Evolutionary conservation across 257 asterid species (phyloP), one percentile per base, ranked within the genome.

Genomic region (Echium plantagineum): DNA sequence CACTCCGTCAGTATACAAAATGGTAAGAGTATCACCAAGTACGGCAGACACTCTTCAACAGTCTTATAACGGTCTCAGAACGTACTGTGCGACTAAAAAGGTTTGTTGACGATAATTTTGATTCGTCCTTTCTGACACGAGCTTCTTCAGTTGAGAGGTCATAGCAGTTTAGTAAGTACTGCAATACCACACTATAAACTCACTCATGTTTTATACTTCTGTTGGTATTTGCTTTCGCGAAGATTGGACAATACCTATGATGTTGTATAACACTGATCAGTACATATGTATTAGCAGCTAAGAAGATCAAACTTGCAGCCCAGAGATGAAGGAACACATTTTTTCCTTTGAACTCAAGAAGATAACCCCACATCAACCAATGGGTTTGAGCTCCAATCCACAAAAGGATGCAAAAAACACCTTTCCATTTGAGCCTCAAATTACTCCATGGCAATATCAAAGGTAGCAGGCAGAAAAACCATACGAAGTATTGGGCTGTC

Each of bases 361-460:
- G 60, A 65, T 91, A 91, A 61, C 86, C 97, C 97, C 97, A 86
- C 80, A 82, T 52, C 64, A 91, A 77, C 97, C 98, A 93, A 72
- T 89, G 94, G 21, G 71, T 75, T 74, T 89, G 97, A 67, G 98
- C 95, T 72, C 89, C 97, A 15, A 89, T 81, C 97, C 97, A 93
- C 73, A 82, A 18, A 51, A 74, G 22, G 48, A 77, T 70, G 77
- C 86, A 77, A 55, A 71, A 74, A 17, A 77, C 21, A 21, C 96
- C 98, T 77, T 74, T 70, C 85, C 98, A 79, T 69, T 75, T 78
- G 16, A 89, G 79, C 81, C 79, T 84, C 90, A 85, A 82, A 22
- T 72, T 79, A 79, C 83, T 88, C 96, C 95, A 91, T 38, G 98
- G 95, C 60, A 88, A 71, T 70, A 88, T 82, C 58, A 91, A 71